phyloP scores from a whole-genome alignment of 306 rosid species.

The Biancaea sappan region DNA sequence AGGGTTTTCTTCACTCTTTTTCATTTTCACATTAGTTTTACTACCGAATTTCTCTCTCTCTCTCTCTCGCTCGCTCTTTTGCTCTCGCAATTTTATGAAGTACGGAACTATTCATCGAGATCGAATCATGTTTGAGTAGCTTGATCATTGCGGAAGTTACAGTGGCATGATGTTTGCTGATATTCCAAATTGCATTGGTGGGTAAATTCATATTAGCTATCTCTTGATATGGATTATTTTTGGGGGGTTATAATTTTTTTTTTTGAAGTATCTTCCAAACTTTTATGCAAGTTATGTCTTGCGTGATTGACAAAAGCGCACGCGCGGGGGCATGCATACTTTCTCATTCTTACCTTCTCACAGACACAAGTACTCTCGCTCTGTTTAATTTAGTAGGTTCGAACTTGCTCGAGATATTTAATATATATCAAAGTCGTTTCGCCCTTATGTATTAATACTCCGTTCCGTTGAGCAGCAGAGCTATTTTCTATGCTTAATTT shows the following conservation, averaged over 20 bases:
- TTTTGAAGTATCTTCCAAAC: background rate
- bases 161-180: constrained; percentile 57
- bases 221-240: background rate
- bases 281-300: background rate
- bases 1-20: constrained; percentile 7
- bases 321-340: background rate
- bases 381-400: constrained; percentile 17
- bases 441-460: background rate
- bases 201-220: constrained; percentile 31
- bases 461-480: background rate
- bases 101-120: constrained; percentile 43
- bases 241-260: background rate
- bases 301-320: background rate
- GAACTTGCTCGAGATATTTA: constrained; percentile 29
- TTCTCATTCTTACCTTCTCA: background rate
- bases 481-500: constrained; percentile 24
- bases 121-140: constrained; percentile 17
- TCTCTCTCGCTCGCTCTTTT: constrained; percentile 1
- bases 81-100: constrained; percentile 24
- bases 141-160: constrained; percentile 27
- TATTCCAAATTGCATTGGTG: constrained; percentile 65
- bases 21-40: background rate
- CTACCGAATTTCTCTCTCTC: constrained; percentile 18
- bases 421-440: constrained; percentile 33
- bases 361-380: background rate